Evolutionary conservation across 2,329 filamentous ascomycete species (phyloP).

Genomic region (Trichoderma hamatum): DNA sequence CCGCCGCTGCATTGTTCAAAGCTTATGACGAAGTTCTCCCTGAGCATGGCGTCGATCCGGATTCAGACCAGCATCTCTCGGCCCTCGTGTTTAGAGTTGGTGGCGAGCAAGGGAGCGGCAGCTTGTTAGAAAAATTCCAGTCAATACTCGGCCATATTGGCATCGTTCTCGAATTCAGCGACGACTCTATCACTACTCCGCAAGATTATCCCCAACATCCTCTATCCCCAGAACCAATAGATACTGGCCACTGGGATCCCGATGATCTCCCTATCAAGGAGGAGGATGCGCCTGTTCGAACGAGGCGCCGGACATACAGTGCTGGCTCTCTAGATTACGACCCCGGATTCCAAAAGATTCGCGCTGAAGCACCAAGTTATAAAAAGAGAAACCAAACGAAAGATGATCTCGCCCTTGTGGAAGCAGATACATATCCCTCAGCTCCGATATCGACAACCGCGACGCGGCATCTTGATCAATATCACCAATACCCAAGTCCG

Average conservation of each 20-base stretch:
- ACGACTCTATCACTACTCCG: constrained; percentile 36
- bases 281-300: background rate
- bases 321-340: background rate
- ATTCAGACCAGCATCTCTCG: constrained; percentile 74
- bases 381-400: background rate
- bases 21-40: constrained; percentile 80
- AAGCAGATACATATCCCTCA: background rate
- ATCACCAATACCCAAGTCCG: constrained; percentile 15
- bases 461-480: constrained; percentile 14
- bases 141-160: constrained; percentile 68
- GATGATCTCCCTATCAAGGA: constrained; percentile 12
- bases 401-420: background rate
- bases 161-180: constrained; percentile 68
- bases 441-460: constrained; percentile 2
- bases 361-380: background rate
- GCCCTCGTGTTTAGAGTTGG: constrained; percentile 80
- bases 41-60: constrained; percentile 68
- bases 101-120: constrained; percentile 59
- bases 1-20: constrained; percentile 76
- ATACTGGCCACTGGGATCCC: constrained; percentile 31
- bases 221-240: constrained; percentile 30
- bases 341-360: background rate
- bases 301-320: constrained; percentile 1
- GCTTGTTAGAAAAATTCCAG: constrained; percentile 71
- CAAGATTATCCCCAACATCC: constrained; percentile 34